Evolutionary conservation across 2,329 filamentous ascomycete genomes (phyloP).

Genomic region (Pseudogymnoascus sp.): DNA sequence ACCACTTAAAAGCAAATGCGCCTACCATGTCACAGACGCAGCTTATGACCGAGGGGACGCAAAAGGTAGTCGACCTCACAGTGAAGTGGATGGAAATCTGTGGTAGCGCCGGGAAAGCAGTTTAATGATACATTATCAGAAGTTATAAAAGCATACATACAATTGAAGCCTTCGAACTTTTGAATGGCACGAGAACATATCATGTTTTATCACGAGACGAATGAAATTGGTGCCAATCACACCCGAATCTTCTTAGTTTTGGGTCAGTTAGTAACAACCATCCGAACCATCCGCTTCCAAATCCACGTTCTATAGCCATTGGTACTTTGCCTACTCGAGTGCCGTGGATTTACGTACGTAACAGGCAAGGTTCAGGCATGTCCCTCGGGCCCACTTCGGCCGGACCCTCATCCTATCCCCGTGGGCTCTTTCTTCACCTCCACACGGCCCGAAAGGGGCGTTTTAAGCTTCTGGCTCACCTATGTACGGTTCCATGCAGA

Average conservation of each 20-base stretch:
- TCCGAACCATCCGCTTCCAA: no score
- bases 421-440: neutral
- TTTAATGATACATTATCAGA: constrained; percentile 29
- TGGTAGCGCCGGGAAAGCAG: constrained; percentile 33
- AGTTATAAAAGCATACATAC: neutral
- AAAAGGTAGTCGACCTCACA: constrained; percentile 33
- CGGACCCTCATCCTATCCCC: neutral
- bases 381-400: neutral
- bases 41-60: constrained; percentile 40
- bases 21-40: constrained; percentile 29
- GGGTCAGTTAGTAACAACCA: no score
- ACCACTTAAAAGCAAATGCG: constrained; percentile 35
- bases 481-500: neutral
- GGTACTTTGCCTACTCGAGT: neutral
- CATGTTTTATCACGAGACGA: no score
- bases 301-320: neutral
- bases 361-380: neutral
- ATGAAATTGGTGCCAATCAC: no score
- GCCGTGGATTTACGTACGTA: neutral
- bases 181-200: no score
- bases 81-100: constrained; percentile 29
- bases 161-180: neutral
- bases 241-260: no score
- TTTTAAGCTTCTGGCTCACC: neutral
- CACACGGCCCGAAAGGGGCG: neutral